A percentile compares a stretch with the other conserved stretches of the same genome.
phyloP scores from a whole-genome alignment of 1,139 yeast genomes.

The Zygosaccharomyces sapae region DNA sequence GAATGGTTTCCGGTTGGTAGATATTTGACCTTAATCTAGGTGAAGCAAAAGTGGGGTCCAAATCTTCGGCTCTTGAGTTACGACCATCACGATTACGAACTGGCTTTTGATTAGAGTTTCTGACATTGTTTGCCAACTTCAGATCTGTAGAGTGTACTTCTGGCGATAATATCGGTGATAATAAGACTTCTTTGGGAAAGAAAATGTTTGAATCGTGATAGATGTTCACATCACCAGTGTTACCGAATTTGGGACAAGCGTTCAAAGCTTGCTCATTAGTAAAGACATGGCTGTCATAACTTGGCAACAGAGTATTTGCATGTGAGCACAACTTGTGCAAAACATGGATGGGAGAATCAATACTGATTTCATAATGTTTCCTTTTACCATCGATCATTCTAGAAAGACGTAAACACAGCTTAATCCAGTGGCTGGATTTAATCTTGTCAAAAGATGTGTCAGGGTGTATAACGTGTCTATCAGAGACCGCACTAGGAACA shows the following conservation, averaged over 20 bases:
- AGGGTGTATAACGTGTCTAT: slow-evolving; percentile 59
- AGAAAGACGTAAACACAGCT: slow-evolving; percentile 75
- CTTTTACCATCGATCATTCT: slow-evolving; percentile 56
- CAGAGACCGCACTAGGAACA: slow-evolving; percentile 87
- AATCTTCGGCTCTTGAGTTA: slow-evolving; percentile 10
- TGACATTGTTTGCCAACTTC: slow-evolving; percentile 13
- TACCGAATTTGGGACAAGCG: slow-evolving; percentile 15
- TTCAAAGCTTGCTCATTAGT: slow-evolving; percentile 12
- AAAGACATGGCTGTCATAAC: slow-evolving; percentile 32
- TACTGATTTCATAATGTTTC: slow-evolving; percentile 84
- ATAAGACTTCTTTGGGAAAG: slow-evolving; percentile 41
- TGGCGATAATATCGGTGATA: slow-evolving; percentile 49
- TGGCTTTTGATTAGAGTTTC: slow-evolving; percentile 15
- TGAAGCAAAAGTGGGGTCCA: slow-evolving; percentile 22
- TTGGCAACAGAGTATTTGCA: slow-evolving; percentile 57
- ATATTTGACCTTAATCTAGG: slow-evolving; percentile 46
- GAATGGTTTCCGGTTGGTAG: slow-evolving; percentile 51
- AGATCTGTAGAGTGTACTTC: slow-evolving; percentile 49
- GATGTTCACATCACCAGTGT: slow-evolving; percentile 12
- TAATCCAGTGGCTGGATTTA: slow-evolving; percentile 91
- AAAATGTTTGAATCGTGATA: slow-evolving; percentile 40
- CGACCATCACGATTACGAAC: slow-evolving; percentile 13
- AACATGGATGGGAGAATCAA: slow-evolving; percentile 87
- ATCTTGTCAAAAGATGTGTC: slow-evolving; percentile 67
- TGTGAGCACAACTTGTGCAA: slow-evolving; percentile 58